Base-by-base conservation (phyloP, 306 rosid genomes). In the Cucurbita maxima region DNA sequence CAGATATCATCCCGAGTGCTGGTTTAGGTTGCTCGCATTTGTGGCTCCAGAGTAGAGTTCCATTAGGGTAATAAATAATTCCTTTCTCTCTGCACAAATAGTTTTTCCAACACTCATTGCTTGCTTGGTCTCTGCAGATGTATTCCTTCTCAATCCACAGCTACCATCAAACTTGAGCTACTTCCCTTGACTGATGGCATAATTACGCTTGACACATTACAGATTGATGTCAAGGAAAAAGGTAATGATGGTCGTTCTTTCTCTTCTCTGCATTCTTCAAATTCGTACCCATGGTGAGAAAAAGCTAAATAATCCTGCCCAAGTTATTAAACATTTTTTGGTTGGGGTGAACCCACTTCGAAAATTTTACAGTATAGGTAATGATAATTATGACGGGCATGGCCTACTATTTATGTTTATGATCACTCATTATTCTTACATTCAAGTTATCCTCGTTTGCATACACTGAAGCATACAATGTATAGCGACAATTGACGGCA, bases 1-100 rank as follows among this genome's bases (percentile, higher is more conserved):
- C 88, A 76, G 91, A 86, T 81, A 82, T 79, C 74, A 72, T 91
- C 80, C 92, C 89, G 37, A 83, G 82, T 81, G 81, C 87, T 51
- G 86, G 83, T 69, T 79, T 82, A 74, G 88, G 88, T 82, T 91
- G 92, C 76, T 81, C 97, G 22, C 97, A 95, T 83, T 80, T 91
- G 78, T 95, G 99, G 96, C 83, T 95, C 75, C 99, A 91, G 74
- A 95, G 99, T 83, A 89, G 90, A 89, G 90, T 91, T 83, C 99
- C 97, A 62, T 86, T 95, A 16, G 96, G 99, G 99, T 95, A 89
- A 76, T 70, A 81, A 44, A 38, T 51, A 53, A 61, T 66, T 63
- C 58, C n/a, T 43, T n/a, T 30, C 19, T 1, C 37, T 40, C 40
- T 57, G 56, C 8, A 56, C 14, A 36, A 66, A 59, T 50, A 11